Percentiles rank a stretch among this genome's conserved stretches.
Evolutionary conservation across 306 rosid genomes (phyloP).

Genomic region (Dalbergia cochinchinensis): DNA sequence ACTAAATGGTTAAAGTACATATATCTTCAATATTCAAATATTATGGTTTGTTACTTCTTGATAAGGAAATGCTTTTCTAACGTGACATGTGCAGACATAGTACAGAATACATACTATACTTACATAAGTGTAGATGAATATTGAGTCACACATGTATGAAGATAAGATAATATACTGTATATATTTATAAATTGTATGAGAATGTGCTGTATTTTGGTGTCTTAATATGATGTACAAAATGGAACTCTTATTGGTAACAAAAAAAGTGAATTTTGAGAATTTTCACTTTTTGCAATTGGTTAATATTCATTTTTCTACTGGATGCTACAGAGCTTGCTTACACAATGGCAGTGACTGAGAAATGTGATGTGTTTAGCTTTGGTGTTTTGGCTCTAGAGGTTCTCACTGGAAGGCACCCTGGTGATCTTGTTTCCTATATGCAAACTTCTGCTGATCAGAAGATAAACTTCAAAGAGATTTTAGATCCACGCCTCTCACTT

Average conservation of each 20-base stretch:
- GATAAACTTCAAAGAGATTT: slow-evolving; percentile 38
- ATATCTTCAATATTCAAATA: not conserved
- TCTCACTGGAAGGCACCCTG: slow-evolving; percentile 51
- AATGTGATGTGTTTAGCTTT: slow-evolving; percentile 56
- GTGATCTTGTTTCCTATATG: slow-evolving; percentile 51
- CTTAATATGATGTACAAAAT: too few relatives aligned
- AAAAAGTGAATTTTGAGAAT: not conserved
- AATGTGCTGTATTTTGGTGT: too few relatives aligned
- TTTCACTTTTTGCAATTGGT: not conserved
- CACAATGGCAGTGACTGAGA: slow-evolving; percentile 48
- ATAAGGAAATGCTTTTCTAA: too few relatives aligned
- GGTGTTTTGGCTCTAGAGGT: slow-evolving; percentile 50
- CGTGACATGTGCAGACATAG: too few relatives aligned
- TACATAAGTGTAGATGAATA: too few relatives aligned
- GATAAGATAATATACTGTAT: too few relatives aligned
- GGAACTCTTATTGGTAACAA: not conserved
- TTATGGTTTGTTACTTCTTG: too few relatives aligned
- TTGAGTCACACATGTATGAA: too few relatives aligned
- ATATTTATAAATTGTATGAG: too few relatives aligned
- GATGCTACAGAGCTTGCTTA: slow-evolving; percentile 50
- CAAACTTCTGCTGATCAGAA: slow-evolving; percentile 24
- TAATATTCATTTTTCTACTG: not conserved
- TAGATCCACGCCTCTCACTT: slow-evolving; percentile 44
- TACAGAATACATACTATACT: too few relatives aligned
- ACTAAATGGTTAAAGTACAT: not conserved